Base-by-base conservation (phyloP, 441 rosid species). In the Breynia disticha region DNA sequence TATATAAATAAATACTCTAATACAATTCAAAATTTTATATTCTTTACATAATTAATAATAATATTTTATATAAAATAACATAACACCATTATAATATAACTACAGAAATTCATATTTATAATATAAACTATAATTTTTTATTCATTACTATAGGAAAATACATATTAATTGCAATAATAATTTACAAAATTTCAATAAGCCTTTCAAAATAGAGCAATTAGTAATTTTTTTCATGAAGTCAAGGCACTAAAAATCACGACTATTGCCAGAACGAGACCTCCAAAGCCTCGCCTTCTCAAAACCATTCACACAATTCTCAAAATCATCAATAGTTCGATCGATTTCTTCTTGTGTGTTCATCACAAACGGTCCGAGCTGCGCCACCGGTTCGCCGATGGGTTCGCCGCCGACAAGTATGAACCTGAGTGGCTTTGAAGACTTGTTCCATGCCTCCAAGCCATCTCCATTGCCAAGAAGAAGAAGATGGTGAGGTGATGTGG, bases 301-400 rank as follows among this genome's bases (percentile, higher is more conserved):
- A 1, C 97, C 97, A 57, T 90, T 86, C 11, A 63, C 63, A 37
- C 59, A 84, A 15, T 82, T 82, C 44, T 84, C 86, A 62, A 79
- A 84, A 72, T 86, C 97, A 46, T 76, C 79, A 19, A 87, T 60
- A 0, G 97, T 81, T 37, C 64, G 74, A 21, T 87, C 95, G 32
- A 90, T 84, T 73, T 90, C 94, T 44, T 84, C 87, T 54, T 87
- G 77, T 10, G 89, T 84, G 63, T 90, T 90, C 97, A 90, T 90
- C 61, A 90, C 97, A 69, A 90, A 87, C 9, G 95, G 97, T 46
- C 97, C 97, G 18, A 71, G 67, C 60, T 90, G 97, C 15, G 52
- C 87, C 42, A 90, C 28, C 4, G 96, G 96, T 60, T 90, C 95
- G 17, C 80, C 77, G 52, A 90, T 45, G 0, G 95, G 94, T 57